A percentile compares a stretch with the other conserved stretches of the same genome.
These are phyloP conservation scores for Cyberlindnera amylophila DNA, from an alignment of 805 yeast species.

Conservation along the genomic window DNA sequence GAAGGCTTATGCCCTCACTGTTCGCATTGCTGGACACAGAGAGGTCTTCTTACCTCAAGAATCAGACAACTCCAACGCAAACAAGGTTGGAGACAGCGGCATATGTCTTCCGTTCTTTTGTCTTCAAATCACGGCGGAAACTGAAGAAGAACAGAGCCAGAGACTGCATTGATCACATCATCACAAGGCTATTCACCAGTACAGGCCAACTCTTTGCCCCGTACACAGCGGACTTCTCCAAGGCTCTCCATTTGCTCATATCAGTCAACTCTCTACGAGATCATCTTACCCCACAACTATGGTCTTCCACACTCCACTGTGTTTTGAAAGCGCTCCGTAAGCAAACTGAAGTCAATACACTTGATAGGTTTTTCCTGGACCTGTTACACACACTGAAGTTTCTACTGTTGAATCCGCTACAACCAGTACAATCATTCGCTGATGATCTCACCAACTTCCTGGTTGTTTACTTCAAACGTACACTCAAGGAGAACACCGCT, in stretches of 20 bases:
- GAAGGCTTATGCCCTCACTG: slow-evolving; percentile 26
- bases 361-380: slow-evolving; percentile 29
- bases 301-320: slow-evolving; percentile 12
- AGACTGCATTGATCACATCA: slow-evolving; percentile 10
- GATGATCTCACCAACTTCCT: slow-evolving; percentile 20
- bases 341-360: slow-evolving; percentile 10
- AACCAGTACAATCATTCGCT: slow-evolving; percentile 22
- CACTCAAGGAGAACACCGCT: slow-evolving; percentile 28
- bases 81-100: slow-evolving; percentile 32
- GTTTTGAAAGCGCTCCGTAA: slow-evolving; percentile 12
- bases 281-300: slow-evolving; percentile 16
- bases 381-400: slow-evolving; percentile 24
- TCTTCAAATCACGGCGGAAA: background rate
- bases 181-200: slow-evolving; percentile 9
- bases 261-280: slow-evolving; percentile 20
- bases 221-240: slow-evolving; percentile 28
- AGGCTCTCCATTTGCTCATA: slow-evolving; percentile 27
- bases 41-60: slow-evolving; percentile 27
- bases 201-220: slow-evolving; percentile 26
- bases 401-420: slow-evolving; percentile 26
- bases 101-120: slow-evolving; percentile 14
- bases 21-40: slow-evolving; percentile 36
- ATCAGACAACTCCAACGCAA: slow-evolving; percentile 27
- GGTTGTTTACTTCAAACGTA: slow-evolving; percentile 19
- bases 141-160: background rate